A percentile compares a stretch with the other conserved stretches of the same genome.
These are phyloP conservation scores for Dioscorea cayenensis DNA, from an alignment of 116 monocot genomes.

Conservation along the genomic window DNA sequence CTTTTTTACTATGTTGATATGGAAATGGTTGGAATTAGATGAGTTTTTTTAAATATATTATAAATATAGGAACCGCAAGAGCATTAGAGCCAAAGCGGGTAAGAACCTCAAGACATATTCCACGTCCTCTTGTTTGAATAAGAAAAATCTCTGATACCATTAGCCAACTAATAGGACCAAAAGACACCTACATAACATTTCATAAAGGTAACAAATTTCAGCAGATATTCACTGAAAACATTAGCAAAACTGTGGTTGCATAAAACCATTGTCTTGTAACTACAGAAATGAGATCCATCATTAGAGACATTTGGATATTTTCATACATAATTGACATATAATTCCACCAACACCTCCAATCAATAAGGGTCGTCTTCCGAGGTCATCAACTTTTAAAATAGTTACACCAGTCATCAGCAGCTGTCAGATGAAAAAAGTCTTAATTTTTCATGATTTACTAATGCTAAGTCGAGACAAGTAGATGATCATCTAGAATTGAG, in stretches of 20 bases:
- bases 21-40: too few relatives aligned
- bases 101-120: slow-evolving; percentile 92
- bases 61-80: slow-evolving; percentile 23
- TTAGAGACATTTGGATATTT: too few relatives aligned
- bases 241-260: too few relatives aligned
- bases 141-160: slow-evolving; percentile 98
- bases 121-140: slow-evolving; percentile 78
- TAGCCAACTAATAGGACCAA: slow-evolving; percentile 98
- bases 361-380: slow-evolving; percentile 82
- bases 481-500: background rate
- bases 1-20: too few relatives aligned
- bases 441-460: background rate
- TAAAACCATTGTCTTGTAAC: too few relatives aligned
- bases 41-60: too few relatives aligned
- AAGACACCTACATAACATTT: slow-evolving; percentile 62
- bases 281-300: too few relatives aligned
- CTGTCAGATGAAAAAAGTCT: slow-evolving; percentile 32
- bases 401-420: slow-evolving; percentile 91
- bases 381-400: slow-evolving; percentile 84
- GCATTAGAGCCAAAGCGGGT: slow-evolving; percentile 90
- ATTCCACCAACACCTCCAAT: slow-evolving; percentile 90
- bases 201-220: background rate
- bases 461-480: background rate
- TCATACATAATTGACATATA: slow-evolving; percentile 16
- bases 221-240: background rate